Evolutionary conservation across 495 filamentous ascomycete genomes (phyloP).

Genomic region (Aspergillus sparsus): DNA sequence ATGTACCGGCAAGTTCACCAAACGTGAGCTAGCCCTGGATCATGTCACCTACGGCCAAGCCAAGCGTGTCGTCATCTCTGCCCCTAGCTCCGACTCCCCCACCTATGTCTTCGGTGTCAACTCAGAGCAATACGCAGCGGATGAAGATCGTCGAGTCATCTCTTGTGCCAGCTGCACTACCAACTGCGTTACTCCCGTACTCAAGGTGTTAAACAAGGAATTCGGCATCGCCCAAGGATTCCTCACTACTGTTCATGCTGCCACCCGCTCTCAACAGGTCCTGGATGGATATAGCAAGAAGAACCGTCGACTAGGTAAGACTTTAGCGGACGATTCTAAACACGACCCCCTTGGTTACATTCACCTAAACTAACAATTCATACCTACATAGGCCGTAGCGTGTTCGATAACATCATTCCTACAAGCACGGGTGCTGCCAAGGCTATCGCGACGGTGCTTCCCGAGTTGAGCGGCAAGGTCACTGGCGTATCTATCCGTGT

Average conservation of each 20-base stretch:
- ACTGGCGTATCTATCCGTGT: slow-evolving; percentile 40
- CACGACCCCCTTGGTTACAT: no score
- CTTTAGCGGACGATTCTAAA: no score
- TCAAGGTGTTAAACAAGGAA: slow-evolving; percentile 35
- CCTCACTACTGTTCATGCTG: slow-evolving; percentile 39
- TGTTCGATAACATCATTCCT: slow-evolving; percentile 42
- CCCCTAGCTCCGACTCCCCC: slow-evolving; percentile 38
- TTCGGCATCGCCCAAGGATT: slow-evolving; percentile 38
- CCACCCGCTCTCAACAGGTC: slow-evolving; percentile 41
- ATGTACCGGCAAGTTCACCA: slow-evolving; percentile 43
- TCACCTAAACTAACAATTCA: not conserved
- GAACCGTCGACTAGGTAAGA: slow-evolving; percentile 36
- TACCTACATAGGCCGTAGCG: slow-evolving; percentile 28
- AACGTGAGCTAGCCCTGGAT: slow-evolving; percentile 33
- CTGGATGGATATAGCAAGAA: slow-evolving; percentile 44
- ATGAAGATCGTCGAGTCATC: slow-evolving; percentile 31
- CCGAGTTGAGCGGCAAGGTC: slow-evolving; percentile 36
- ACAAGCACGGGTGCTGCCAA: slow-evolving; percentile 40
- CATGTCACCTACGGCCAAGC: slow-evolving; percentile 35
- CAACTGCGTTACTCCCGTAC: slow-evolving; percentile 38
- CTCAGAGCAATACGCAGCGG: slow-evolving; percentile 28
- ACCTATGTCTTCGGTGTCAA: slow-evolving; percentile 43
- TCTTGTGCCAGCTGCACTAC: slow-evolving; percentile 42
- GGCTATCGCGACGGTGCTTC: slow-evolving; percentile 36
- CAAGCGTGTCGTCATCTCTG: slow-evolving; percentile 39